Conservation (phyloP, 495 filamentous ascomycete species). For the Penicillium parvum region DNA sequence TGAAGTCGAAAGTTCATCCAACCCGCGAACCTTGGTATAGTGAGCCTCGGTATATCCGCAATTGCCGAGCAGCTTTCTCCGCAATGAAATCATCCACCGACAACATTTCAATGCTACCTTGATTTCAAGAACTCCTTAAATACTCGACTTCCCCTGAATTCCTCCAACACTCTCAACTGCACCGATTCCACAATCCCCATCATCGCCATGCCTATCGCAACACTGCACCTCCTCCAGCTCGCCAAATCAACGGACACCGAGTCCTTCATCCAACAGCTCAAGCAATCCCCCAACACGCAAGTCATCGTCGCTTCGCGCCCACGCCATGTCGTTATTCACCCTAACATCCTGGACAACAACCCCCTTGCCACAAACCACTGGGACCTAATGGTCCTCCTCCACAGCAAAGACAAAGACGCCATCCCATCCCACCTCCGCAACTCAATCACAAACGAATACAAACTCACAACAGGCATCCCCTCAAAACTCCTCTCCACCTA, state of each 20-base stretch:
- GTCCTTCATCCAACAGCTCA: slow-evolving; percentile 24
- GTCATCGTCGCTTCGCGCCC: slow-evolving; percentile 44
- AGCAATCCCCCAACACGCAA: slow-evolving; percentile 25
- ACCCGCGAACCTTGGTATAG: neutral
- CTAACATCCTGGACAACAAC: slow-evolving; percentile 41
- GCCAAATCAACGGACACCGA: slow-evolving; percentile 15
- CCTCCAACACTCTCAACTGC: no score
- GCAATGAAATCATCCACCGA: slow-evolving; percentile 9
- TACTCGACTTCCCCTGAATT: neutral
- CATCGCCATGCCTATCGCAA: slow-evolving; percentile 41
- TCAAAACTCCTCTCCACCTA: slow-evolving; percentile 47
- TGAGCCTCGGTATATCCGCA: slow-evolving; percentile 9
- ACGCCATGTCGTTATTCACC: slow-evolving; percentile 47
- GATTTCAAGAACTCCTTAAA: no score
- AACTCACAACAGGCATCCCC: slow-evolving; percentile 52
- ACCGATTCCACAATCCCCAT: neutral
- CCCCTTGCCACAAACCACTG: slow-evolving; percentile 48
- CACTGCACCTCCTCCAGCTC: slow-evolving; percentile 43
- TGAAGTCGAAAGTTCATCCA: neutral
- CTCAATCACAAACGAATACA: slow-evolving; percentile 39
- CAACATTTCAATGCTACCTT: no score
- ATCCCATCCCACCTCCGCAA: slow-evolving; percentile 34
- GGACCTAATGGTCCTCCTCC: slow-evolving; percentile 55
- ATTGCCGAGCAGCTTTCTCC: slow-evolving; percentile 7
- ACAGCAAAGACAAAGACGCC: slow-evolving; percentile 14